Evolutionary conservation across 2,329 filamentous ascomycete species (phyloP), one percentile per base, ranked within the genome.

Genomic region (Alternaria sp.): DNA sequence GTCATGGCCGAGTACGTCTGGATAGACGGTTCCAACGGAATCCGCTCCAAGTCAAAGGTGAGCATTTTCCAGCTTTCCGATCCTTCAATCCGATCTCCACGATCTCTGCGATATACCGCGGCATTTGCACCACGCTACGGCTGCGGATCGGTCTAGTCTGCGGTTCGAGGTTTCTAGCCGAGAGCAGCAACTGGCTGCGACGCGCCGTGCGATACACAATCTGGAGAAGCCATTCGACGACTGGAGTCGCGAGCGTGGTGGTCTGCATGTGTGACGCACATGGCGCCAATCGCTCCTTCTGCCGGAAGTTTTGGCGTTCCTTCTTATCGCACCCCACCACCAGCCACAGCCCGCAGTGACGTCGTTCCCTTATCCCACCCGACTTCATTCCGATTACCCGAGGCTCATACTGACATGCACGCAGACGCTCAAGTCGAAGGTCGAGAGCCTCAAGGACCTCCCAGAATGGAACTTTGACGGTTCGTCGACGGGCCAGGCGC

Each of bases 1-100:
- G 87, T 96, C 80, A 96, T 97, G 83, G 95, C 94, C 79, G 95
- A 97, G 86, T 97, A 97, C 85, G 90, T 97, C 87, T 97, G 95
- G 95, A 91, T 97, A 81, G 94, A 97, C 79, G 87, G 92, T 71
- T 83, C 85, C 71, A 94, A 94, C 81, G 90, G 91, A 78, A 88
- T 92, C 75, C 94, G 96, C 78, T 97, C 94, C 81, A 99, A 98
- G 87, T 95, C 92, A 80, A 96, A 94, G 88, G 95, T 97, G 87
- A 87, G 93, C 70, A 61, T 70, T 66, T 66, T 70, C 65, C 65
- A 28, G 46, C 18, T 25, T 51, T 58, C 30, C 43, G 10, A 28
- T 45, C 37, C 20, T 14, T 18, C 25, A 20, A 23, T 49, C 53
- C 58, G 28, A 60, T 55, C 63, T 23, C 44, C 20, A 41, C 37